These are phyloP conservation scores for Entomortierella chlamydospora DNA, from an alignment of 192 early-diverging fungal species.

Conservation along the genomic window DNA sequence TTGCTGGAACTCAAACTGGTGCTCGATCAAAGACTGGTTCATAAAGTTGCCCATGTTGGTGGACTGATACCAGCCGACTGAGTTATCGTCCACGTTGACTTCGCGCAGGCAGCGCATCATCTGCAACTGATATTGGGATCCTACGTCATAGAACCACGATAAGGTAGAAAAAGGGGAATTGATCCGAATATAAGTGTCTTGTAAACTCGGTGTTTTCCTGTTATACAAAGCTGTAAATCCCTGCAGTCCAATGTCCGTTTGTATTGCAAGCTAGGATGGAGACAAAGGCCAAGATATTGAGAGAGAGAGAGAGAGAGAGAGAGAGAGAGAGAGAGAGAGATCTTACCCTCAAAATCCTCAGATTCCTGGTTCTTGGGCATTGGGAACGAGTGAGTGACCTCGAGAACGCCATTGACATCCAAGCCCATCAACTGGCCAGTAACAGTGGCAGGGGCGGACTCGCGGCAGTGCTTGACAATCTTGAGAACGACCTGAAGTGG, in stretches of 20 bases:
- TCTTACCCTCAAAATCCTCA: constrained; percentile 52
- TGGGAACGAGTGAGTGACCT: constrained; percentile 94
- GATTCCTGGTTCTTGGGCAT: constrained; percentile 69
- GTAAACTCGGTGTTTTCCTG: neutral
- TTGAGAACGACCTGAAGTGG: constrained; percentile 83
- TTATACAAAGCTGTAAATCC: neutral
- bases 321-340: neutral
- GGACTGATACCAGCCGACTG: constrained; percentile 98
- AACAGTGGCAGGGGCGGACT: constrained; percentile 79
- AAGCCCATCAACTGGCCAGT: constrained; percentile 96
- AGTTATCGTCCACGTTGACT: constrained; percentile 96
- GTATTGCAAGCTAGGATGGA: too few relatives aligned
- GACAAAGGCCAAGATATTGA: too few relatives aligned
- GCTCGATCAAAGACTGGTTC: constrained; percentile 91
- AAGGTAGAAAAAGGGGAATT: too few relatives aligned
- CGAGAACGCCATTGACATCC: constrained; percentile 89
- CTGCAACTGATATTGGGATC: constrained; percentile 89
- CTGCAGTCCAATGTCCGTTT: neutral
- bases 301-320: too few relatives aligned
- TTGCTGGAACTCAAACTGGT: constrained; percentile 91
- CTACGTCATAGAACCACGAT: constrained; percentile 8
- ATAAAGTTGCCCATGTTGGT: constrained; percentile 90
- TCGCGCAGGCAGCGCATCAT: constrained; percentile 94
- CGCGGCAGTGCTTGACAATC: constrained; percentile 97
- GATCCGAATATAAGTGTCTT: neutral